A percentile compares a stretch with the other conserved stretches of the same genome.
Conservation (phyloP, 257 asterid genomes). For the Cruciata laevipes region DNA sequence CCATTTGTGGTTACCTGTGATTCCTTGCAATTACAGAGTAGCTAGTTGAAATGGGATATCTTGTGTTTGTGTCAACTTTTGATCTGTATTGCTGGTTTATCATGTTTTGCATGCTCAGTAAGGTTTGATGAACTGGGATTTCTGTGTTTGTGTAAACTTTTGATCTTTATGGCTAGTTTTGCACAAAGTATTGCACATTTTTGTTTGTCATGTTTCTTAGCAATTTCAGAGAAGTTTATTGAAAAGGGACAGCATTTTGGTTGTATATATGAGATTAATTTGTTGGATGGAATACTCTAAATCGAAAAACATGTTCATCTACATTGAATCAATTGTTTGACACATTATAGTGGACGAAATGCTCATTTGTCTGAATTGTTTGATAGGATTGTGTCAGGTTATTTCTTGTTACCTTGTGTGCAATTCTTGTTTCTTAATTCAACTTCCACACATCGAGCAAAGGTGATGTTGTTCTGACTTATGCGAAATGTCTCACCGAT, state of each 20-base stretch:
- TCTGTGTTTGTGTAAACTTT: too few species aligned
- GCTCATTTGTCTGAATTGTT: neutral
- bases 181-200: too few species aligned
- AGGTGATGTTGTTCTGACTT: neutral
- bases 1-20: too few species aligned
- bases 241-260: too few species aligned
- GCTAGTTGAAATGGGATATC: too few species aligned
- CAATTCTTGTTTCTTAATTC: neutral
- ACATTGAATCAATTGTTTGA: neutral
- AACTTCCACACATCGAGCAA: neutral
- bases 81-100: neutral
- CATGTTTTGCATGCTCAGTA: too few species aligned
- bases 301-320: neutral
- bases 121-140: too few species aligned
- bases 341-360: neutral
- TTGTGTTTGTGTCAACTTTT: too few species aligned
- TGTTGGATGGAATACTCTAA: neutral
- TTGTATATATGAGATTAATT: too few species aligned
- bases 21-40: neutral
- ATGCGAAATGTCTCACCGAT: neutral
- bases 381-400: neutral
- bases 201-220: too few species aligned
- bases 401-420: neutral
- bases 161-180: too few species aligned
- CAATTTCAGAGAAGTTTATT: too few species aligned